Conservation (phyloP, 805 yeast genomes). For the Lachancea meyersii region DNA sequence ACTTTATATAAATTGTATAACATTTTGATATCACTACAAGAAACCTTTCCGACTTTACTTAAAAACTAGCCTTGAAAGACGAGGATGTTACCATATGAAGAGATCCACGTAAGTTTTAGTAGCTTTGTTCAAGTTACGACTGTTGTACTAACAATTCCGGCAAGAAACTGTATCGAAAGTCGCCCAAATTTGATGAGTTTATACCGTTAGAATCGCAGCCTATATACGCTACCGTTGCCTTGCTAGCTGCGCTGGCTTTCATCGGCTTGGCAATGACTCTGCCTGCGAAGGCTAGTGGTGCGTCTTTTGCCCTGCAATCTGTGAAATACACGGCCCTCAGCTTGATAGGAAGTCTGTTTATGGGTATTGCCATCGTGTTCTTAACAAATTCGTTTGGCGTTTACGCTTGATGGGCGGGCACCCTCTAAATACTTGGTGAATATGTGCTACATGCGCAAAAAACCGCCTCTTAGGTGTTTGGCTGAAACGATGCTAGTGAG, state of each 20-base stretch:
- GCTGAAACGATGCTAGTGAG: too few species aligned
- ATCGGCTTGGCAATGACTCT: conserved; percentile 16
- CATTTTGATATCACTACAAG: too few species aligned
- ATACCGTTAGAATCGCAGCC: conserved; percentile 22
- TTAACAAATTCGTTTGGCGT: conserved; percentile 42
- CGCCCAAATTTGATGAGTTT: conserved; percentile 13
- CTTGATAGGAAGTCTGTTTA: conserved; percentile 31
- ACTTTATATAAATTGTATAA: too few species aligned
- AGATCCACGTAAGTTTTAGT: conserved; percentile 2
- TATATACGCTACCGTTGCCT: conserved; percentile 19
- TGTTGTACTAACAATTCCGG: background rate
- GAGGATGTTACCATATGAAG: conserved; percentile 2
- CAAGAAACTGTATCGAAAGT: conserved; percentile 20
- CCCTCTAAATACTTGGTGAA: too few species aligned
- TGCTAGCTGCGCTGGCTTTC: conserved; percentile 16
- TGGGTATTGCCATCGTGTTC: conserved; percentile 38
- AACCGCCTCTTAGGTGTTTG: too few species aligned
- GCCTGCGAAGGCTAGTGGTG: conserved; percentile 12
- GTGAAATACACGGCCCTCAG: conserved; percentile 26
- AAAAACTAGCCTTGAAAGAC: background rate
- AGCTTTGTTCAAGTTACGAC: background rate
- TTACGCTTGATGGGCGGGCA: conserved; percentile 29
- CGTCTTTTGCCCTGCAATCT: conserved; percentile 16
- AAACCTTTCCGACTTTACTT: background rate
- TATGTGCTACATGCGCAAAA: background rate